Conservation (phyloP, 1,284 basidiomycete genomes). For the Papiliotrema laurentii region DNA sequence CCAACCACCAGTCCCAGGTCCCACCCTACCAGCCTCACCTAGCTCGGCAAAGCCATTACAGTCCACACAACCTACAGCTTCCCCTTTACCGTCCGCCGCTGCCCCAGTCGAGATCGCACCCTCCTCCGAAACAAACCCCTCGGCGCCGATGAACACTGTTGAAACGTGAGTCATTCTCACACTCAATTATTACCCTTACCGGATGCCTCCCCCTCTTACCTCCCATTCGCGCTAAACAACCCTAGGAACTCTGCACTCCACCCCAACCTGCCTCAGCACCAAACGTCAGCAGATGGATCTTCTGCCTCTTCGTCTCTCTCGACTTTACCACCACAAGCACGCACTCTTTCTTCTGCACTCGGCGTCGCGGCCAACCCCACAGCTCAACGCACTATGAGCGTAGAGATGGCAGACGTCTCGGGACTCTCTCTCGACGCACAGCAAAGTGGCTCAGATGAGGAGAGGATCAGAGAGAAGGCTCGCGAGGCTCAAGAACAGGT, state of each 20-base stretch:
- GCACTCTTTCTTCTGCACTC: conserved; percentile 28
- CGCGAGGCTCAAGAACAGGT: conserved; percentile 47
- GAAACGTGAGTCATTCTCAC: conserved; percentile 5
- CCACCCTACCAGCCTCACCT: neutral
- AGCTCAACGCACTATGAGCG: conserved; percentile 31
- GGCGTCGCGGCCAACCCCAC: conserved; percentile 16
- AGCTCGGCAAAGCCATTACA: neutral
- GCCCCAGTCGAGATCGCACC: conserved; percentile 2
- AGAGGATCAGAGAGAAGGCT: conserved; percentile 44
- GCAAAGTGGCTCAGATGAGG: conserved; percentile 33
- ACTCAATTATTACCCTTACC: too few relatives aligned
- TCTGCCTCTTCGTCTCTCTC: conserved; percentile 29
- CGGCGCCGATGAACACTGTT: conserved; percentile 5
- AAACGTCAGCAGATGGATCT: conserved; percentile 15
- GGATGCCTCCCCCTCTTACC: too few relatives aligned
- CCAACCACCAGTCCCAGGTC: neutral
- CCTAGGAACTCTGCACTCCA: neutral
- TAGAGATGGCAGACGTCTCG: conserved; percentile 42
- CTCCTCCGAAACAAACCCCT: neutral
- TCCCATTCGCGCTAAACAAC: neutral
- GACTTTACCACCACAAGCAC: conserved; percentile 23
- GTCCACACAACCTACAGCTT: conserved; percentile 1
- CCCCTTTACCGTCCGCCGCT: neutral
- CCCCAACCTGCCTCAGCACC: conserved; percentile 3
- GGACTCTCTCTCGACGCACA: conserved; percentile 19